Evolutionary conservation across 2,329 filamentous ascomycete genomes (phyloP).

Genomic region (Dryadomyces quercus-mongolicae): DNA sequence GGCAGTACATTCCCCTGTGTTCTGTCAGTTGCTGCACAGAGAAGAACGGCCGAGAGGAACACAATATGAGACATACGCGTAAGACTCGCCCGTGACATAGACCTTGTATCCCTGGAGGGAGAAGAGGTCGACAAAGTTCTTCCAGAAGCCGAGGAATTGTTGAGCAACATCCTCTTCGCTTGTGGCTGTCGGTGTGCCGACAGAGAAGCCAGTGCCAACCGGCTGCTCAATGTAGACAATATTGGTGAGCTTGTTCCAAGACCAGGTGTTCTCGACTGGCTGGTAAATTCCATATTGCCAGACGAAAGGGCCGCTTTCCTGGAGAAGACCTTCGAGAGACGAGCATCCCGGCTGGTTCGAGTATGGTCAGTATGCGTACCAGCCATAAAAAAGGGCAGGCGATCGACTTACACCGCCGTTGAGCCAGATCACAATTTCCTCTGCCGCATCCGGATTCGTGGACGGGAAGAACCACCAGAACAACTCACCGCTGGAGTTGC

Average conservation of each 20-base stretch:
- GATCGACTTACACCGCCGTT: slow-evolving; percentile 35
- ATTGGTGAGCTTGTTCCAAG: slow-evolving; percentile 67
- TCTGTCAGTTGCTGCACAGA: not conserved
- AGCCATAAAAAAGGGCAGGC: not conserved
- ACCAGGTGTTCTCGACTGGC: slow-evolving; percentile 54
- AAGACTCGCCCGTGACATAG: slow-evolving; percentile 63
- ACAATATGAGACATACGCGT: slow-evolving; percentile 29
- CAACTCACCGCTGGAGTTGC: slow-evolving; percentile 34
- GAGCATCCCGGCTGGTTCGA: slow-evolving; percentile 37
- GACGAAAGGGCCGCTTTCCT: slow-evolving; percentile 64
- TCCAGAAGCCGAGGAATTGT: slow-evolving; percentile 70
- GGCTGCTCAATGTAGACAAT: slow-evolving; percentile 66
- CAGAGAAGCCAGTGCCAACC: slow-evolving; percentile 54
- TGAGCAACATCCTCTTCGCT: slow-evolving; percentile 54
- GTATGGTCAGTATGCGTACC: not conserved
- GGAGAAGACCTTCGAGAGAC: slow-evolving; percentile 56
- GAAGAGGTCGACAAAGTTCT: slow-evolving; percentile 64
- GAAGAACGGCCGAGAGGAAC: not conserved
- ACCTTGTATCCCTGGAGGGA: slow-evolving; percentile 54
- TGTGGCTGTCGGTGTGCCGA: slow-evolving; percentile 50
- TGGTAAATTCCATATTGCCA: slow-evolving; percentile 59
- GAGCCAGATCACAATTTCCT: slow-evolving; percentile 52
- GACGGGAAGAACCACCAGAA: slow-evolving; percentile 60
- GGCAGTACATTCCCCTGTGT: slow-evolving; percentile 44
- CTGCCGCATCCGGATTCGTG: slow-evolving; percentile 30